Conservation (phyloP, 2,329 filamentous ascomycete genomes). For the Claviceps digitariae region DNA sequence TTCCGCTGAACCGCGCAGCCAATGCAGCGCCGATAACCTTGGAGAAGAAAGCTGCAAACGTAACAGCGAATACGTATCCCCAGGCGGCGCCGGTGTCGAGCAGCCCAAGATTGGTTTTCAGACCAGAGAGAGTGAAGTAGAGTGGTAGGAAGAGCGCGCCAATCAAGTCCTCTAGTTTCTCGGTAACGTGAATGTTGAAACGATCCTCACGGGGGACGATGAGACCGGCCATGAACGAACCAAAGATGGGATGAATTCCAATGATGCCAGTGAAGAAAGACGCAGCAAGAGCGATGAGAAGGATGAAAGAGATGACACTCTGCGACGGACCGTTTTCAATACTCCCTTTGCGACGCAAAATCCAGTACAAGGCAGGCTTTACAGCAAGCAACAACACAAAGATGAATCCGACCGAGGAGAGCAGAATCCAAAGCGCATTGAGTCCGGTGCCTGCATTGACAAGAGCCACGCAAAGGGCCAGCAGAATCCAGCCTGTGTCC, state of each 20-base stretch:
- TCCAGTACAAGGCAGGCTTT: conserved; percentile 60
- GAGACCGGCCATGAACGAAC: conserved; percentile 76
- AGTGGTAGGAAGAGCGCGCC: conserved; percentile 73
- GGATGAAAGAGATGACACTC: conserved; percentile 66
- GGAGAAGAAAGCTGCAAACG: conserved; percentile 65
- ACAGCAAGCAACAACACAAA: conserved; percentile 62
- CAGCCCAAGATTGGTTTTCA: conserved; percentile 77
- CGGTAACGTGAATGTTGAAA: conserved; percentile 80
- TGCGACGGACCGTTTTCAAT: conserved; percentile 83
- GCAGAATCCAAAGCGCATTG: conserved; percentile 71
- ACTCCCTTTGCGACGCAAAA: conserved; percentile 59
- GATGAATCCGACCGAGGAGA: conserved; percentile 61
- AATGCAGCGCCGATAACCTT: conserved; percentile 76
- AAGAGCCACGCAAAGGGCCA: conserved; percentile 83
- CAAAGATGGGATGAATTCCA: conserved; percentile 89
- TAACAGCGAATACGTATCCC: conserved; percentile 79
- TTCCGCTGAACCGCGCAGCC: conserved; percentile 59
- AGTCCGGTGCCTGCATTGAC: conserved; percentile 79
- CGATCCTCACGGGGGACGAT: conserved; percentile 84
- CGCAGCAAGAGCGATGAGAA: conserved; percentile 65
- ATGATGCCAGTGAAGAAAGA: conserved; percentile 84
- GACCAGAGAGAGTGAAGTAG: conserved; percentile 84
- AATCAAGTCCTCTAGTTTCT: conserved; percentile 89
- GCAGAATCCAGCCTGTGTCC: conserved; percentile 56
- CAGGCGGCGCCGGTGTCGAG: conserved; percentile 71